phyloP scores from a whole-genome alignment of 768 basidiomycete genomes.

The Suillus subluteus region DNA sequence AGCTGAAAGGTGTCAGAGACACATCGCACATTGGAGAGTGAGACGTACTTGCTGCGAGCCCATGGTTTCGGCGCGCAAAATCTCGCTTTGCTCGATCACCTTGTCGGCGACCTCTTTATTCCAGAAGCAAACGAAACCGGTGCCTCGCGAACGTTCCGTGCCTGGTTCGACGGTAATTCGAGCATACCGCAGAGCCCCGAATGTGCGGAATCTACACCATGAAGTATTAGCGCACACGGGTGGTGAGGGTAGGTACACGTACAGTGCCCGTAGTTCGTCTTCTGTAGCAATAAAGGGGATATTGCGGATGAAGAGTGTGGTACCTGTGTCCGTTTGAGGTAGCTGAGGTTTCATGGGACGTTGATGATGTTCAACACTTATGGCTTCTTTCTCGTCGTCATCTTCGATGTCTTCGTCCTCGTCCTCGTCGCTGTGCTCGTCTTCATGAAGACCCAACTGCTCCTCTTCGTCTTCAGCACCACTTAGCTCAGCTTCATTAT shows the following conservation, averaged over 20 bases:
- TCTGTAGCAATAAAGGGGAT: conserved; percentile 91
- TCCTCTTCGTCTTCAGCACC: conserved; percentile 44
- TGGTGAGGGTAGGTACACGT: conserved; percentile 32
- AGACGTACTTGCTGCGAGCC: conserved; percentile 40
- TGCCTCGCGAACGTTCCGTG: conserved; percentile 88
- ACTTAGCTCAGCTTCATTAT: conserved; percentile 24
- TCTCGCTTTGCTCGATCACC: conserved; percentile 79
- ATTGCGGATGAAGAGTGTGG: conserved; percentile 93
- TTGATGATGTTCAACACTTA: conserved; percentile 36
- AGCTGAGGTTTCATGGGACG: conserved; percentile 65
- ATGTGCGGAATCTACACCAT: conserved; percentile 76
- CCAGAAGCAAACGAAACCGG: conserved; percentile 98
- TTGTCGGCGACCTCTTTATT: conserved; percentile 87
- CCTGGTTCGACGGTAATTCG: conserved; percentile 84
- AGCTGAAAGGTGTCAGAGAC: conserved; percentile 37
- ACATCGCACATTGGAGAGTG: conserved; percentile 18
- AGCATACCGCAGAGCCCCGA: conserved; percentile 92
- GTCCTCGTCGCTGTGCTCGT: conserved; percentile 41
- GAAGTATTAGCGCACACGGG: conserved; percentile 1
- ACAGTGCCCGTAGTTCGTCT: conserved; percentile 88
- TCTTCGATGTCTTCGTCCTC: conserved; percentile 35
- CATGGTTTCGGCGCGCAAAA: conserved; percentile 65
- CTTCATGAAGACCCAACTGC: conserved; percentile 49
- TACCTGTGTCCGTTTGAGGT: conserved; percentile 85
- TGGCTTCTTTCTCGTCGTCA: conserved; percentile 29